These are phyloP conservation scores for Nigrospora osmanthi DNA, from an alignment of 2,329 filamentous ascomycete species.

Conservation along the genomic window DNA sequence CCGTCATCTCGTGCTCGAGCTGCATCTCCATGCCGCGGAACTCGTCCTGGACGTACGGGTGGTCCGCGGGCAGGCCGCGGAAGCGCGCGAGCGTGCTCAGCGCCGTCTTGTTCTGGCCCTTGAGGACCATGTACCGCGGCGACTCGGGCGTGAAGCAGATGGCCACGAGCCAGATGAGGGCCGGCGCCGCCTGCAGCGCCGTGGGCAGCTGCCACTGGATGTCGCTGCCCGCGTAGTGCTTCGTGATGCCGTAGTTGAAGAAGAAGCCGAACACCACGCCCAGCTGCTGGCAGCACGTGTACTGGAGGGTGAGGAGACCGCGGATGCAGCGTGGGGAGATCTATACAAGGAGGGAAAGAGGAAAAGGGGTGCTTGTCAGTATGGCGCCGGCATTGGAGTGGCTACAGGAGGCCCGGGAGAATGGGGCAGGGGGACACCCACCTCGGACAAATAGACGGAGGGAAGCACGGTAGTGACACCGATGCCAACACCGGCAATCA, in stretches of 20 bases:
- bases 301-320: constrained; percentile 21
- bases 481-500: constrained; percentile 18
- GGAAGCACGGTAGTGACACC: constrained; percentile 17
- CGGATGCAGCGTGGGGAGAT: constrained; percentile 19
- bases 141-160: constrained; percentile 13
- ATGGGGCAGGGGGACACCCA: not conserved
- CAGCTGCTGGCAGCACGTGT: constrained; percentile 24
- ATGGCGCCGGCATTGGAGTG: not conserved
- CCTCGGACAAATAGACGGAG: constrained; percentile 19
- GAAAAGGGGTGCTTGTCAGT: not conserved
- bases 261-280: constrained; percentile 25
- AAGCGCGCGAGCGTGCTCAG: constrained; percentile 10
- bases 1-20: constrained; percentile 24
- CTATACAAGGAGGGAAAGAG: not conserved
- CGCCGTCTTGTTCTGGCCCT: constrained; percentile 10
- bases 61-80: constrained; percentile 15
- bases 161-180: constrained; percentile 15
- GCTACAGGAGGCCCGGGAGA: too few relatives aligned
- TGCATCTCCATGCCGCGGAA: constrained; percentile 20
- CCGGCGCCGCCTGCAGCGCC: constrained; percentile 14
- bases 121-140: constrained; percentile 14
- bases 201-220: constrained; percentile 20
- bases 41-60: constrained; percentile 17
- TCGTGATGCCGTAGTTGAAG: constrained; percentile 25
- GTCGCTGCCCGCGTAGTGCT: constrained; percentile 13